Evolutionary conservation across 257 asterid genomes (phyloP).

Genomic region (Ajuga chamaepitys): DNA sequence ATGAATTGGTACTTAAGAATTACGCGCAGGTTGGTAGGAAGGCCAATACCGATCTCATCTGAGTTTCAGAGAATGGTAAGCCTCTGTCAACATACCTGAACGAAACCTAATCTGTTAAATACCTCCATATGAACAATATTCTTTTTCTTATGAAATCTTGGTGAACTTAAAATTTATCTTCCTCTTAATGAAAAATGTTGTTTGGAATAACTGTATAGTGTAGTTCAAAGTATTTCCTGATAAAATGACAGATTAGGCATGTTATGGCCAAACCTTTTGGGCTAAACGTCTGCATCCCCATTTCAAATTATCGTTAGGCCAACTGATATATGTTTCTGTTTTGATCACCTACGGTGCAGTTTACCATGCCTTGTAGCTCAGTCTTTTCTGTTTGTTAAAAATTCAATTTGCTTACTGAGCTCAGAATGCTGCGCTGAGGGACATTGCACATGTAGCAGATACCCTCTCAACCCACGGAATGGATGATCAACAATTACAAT

Average conservation of each 20-base stretch:
- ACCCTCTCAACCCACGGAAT: slow-evolving; percentile 74
- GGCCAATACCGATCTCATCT: slow-evolving; percentile 82
- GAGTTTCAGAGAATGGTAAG: slow-evolving; percentile 91
- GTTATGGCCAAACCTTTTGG: too few species aligned
- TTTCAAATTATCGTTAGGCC: background rate
- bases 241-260: too few species aligned
- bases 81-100: background rate
- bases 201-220: too few species aligned
- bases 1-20: slow-evolving; percentile 71
- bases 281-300: too few species aligned
- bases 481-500: slow-evolving; percentile 77
- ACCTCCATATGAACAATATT: too few species aligned
- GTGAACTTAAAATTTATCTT: too few species aligned
- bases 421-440: slow-evolving; percentile 76
- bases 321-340: background rate
- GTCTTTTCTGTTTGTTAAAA: background rate
- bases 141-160: too few species aligned
- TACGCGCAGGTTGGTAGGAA: slow-evolving; percentile 76
- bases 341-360: background rate
- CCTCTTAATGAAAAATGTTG: too few species aligned
- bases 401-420: slow-evolving; percentile 15
- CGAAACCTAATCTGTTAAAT: too few species aligned
- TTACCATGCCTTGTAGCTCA: background rate
- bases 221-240: too few species aligned
- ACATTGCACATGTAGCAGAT: slow-evolving; percentile 69